phyloP scores from a whole-genome alignment of 306 rosid genomes.

The Cicer pinnatifidum region DNA sequence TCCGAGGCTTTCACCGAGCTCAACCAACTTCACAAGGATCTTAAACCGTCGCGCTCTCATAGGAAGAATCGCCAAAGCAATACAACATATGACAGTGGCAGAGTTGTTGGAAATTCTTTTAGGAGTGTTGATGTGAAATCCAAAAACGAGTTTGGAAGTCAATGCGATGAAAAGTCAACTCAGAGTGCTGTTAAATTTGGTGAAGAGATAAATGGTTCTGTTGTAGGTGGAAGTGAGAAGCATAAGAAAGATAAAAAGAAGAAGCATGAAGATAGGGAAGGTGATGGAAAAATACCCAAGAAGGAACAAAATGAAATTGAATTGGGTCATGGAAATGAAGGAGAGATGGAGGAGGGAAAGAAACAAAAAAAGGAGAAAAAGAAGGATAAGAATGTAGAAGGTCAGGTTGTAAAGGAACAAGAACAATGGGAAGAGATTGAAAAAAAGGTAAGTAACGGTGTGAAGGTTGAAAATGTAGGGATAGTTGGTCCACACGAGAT shows the following conservation, averaged over 20 bases:
- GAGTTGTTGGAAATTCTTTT: constrained; percentile 10
- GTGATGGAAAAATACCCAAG: background rate
- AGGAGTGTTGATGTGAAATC: constrained; percentile 19
- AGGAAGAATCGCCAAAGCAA: constrained; percentile 28
- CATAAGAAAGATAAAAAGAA: constrained; percentile 44
- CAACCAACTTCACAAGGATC: constrained; percentile 51
- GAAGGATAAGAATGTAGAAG: constrained; percentile 16
- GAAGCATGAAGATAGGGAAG: constrained; percentile 26
- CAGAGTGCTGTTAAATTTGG: background rate
- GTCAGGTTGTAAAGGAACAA: background rate
- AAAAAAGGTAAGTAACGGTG: background rate
- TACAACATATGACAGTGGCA: background rate
- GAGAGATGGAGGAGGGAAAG: constrained; percentile 26
- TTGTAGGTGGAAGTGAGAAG: constrained; percentile 37
- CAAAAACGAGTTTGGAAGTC: background rate
- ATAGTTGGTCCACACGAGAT: background rate
- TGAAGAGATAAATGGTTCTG: constrained; percentile 34
- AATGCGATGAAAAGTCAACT: constrained; percentile 9
- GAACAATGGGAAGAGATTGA: constrained; percentile 19
- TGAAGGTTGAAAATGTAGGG: constrained; percentile 29
- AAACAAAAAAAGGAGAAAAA: constrained; percentile 3
- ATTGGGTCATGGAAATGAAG: background rate
- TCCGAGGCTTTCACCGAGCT: constrained; percentile 45
- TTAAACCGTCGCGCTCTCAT: constrained; percentile 26
- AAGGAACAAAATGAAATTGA: background rate